Percentiles rank a stretch among this genome's conserved stretches.
Conservation (phyloP, 768 basidiomycete species). For the Naematelia aurantialba region DNA sequence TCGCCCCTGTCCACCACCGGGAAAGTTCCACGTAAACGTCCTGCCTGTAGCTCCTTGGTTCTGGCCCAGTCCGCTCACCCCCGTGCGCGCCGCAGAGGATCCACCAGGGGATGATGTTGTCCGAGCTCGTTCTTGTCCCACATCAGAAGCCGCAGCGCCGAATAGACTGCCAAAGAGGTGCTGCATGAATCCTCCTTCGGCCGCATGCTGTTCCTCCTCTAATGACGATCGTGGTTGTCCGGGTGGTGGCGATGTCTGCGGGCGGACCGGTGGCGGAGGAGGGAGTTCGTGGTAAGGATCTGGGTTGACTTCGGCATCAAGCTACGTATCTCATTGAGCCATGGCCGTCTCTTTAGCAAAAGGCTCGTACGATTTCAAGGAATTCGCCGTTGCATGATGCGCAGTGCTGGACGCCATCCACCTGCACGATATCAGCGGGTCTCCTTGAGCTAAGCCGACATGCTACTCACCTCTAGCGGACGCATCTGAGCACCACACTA, state of each 20-base stretch:
- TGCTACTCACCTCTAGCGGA: constrained; percentile 67
- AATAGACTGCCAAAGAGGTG: constrained; percentile 21
- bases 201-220: background rate
- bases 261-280: constrained; percentile 29
- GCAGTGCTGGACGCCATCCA: constrained; percentile 59
- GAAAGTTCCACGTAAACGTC: constrained; percentile 35
- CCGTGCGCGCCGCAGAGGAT: background rate
- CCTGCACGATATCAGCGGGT: constrained; percentile 14
- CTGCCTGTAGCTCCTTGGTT: constrained; percentile 15
- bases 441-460: background rate
- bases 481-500: constrained; percentile 87
- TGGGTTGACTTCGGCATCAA: constrained; percentile 35
- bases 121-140: background rate
- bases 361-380: constrained; percentile 63
- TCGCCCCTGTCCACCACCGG: constrained; percentile 35
- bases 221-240: background rate
- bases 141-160: constrained; percentile 16
- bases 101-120: background rate
- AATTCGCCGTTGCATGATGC: constrained; percentile 76
- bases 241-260: constrained; percentile 5
- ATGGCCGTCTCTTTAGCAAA: background rate
- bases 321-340: constrained; percentile 12
- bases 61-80: background rate
- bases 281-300: constrained; percentile 37
- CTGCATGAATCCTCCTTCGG: constrained; percentile 16